Evolutionary conservation across 2,329 filamentous ascomycete genomes (phyloP), one percentile per base, ranked within the genome.

Genomic region (Boeremia exigua): DNA sequence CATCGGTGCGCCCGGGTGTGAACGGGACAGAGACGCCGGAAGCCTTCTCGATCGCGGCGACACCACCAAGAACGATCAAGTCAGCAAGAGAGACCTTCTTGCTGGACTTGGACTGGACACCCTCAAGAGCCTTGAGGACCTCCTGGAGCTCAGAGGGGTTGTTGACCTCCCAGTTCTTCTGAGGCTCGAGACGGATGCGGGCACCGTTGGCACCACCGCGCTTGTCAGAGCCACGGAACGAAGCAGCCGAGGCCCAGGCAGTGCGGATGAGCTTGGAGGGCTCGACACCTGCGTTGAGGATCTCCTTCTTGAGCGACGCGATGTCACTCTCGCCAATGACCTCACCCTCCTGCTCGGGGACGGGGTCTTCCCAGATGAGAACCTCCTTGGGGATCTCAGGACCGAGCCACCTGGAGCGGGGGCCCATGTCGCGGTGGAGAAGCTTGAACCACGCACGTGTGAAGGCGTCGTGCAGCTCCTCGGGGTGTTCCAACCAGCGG

Each of bases 391-490:
- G 89, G 15, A 91, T 80, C 76, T 93, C 90, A 1, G 90, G 89
- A 28, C 90, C 90, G 42, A 92, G 69, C 81, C 89, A 92, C 71
- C 88, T 88, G 23, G 82, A 72, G 49, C 84, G 80, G 38, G 90
- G 90, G 14, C 90, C 90, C 78, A 93, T 84, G 73, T 92, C 90
- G 78, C 90, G 89, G 79, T 93, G 90, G 30, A 89, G 81, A 37
- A 93, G 84, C 85, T 93, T 92, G 84, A 91, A 93, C 90, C 90
- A 93, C 12, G 90, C 90, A 45, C 85, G 84, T 19, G 83, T 81
- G 69, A 92, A 93, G 8, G 84, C 86, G 58, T 91, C 86, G 49
- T 81, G 82, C 34, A 92, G 82, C 79, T 90, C 77, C 40, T 89
- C 82, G 1, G 87, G 87, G 77, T 92, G 78, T 63, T 86, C 84